Evolutionary conservation across 75 land plant species (phyloP).

Genomic region (Chamaecyparis obtusa): DNA sequence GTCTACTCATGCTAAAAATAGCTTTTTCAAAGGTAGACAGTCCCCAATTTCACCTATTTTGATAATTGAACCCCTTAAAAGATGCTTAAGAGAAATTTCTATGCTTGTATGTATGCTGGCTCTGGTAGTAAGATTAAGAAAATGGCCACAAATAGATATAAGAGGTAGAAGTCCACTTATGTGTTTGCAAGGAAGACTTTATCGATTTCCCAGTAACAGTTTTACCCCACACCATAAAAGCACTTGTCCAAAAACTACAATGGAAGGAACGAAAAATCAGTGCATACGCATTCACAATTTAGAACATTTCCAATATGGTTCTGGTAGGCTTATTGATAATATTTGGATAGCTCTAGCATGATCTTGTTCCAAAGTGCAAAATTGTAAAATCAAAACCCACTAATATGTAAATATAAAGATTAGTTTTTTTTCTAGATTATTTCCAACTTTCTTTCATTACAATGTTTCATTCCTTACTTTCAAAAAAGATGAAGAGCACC

Average conservation of each 20-base stretch:
- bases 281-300: background rate
- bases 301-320: background rate
- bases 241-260: background rate
- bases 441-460: background rate
- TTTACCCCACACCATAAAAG: background rate
- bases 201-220: background rate
- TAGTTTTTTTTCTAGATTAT: background rate
- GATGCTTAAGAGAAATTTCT: background rate
- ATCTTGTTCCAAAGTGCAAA: background rate
- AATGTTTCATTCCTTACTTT: conserved; percentile 5
- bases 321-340: background rate
- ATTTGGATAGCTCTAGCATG: background rate
- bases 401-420: background rate
- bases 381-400: background rate
- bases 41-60: background rate
- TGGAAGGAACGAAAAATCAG: background rate
- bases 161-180: background rate
- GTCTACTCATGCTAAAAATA: background rate
- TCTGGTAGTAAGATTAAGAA: background rate
- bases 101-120: background rate
- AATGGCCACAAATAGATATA: background rate
- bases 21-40: background rate
- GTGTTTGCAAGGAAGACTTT: background rate
- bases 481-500: background rate
- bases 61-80: background rate